Conservation (phyloP, 2,329 filamentous ascomycete genomes). For the Chaetomium sp. region DNA sequence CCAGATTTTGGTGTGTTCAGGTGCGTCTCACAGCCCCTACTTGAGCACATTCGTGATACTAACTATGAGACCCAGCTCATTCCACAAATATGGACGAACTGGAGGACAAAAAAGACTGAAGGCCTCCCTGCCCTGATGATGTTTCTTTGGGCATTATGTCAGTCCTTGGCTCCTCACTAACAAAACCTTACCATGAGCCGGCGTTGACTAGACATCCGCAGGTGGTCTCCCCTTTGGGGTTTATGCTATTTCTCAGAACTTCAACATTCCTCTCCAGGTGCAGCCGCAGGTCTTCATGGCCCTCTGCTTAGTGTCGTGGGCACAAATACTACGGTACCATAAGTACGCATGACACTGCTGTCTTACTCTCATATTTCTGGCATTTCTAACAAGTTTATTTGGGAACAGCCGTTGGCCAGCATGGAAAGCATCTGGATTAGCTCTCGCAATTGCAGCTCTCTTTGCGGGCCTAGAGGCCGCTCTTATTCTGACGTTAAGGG, state of each 20-base stretch:
- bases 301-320: conserved; percentile 35
- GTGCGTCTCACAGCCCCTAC: conserved; percentile 17
- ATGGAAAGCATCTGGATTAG: conserved; percentile 40
- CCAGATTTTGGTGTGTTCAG: conserved; percentile 37
- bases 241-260: conserved; percentile 35
- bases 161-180: conserved; percentile 5
- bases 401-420: conserved; percentile 36
- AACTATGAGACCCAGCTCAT: conserved; percentile 20
- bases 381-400: no score
- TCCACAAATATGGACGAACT: conserved; percentile 54
- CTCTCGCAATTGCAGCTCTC: conserved; percentile 32
- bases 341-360: not conserved
- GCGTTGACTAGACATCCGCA: conserved; percentile 12
- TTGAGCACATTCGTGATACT: not conserved
- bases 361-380: no score
- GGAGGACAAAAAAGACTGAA: conserved; percentile 53
- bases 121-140: conserved; percentile 56
- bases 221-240: conserved; percentile 37
- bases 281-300: conserved; percentile 37
- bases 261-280: conserved; percentile 38
- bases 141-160: conserved; percentile 56
- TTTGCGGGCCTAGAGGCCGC: conserved; percentile 50
- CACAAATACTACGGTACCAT: conserved; percentile 32
- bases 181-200: not conserved
- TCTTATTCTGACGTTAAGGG: conserved; percentile 50